Percentiles rank a stretch among this genome's conserved stretches.
Evolutionary conservation across 2,329 filamentous ascomycete genomes (phyloP).

Genomic region (Neonectria ditissima): DNA sequence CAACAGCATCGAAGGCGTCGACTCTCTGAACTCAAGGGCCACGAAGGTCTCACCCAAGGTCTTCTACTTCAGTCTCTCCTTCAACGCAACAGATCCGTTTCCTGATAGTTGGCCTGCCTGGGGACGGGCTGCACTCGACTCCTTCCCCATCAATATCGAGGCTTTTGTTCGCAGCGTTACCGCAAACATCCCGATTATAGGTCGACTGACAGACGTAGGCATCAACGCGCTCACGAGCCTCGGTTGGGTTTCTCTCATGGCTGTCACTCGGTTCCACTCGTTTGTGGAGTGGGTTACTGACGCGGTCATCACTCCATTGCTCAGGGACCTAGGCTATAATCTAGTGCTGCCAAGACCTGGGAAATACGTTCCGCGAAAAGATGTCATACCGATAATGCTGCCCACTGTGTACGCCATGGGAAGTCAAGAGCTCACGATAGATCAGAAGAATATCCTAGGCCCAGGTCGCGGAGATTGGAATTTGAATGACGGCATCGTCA

Average conservation of each 20-base stretch:
- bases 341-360: slow-evolving; percentile 16
- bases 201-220: not conserved
- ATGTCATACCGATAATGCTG: slow-evolving; percentile 17
- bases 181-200: slow-evolving; percentile 4
- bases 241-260: slow-evolving; percentile 12
- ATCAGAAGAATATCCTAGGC: slow-evolving; percentile 9
- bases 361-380: slow-evolving; percentile 4
- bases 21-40: not conserved
- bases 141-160: slow-evolving; percentile 18
- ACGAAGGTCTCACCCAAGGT: slow-evolving; percentile 1
- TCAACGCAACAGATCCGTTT: slow-evolving; percentile 15
- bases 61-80: slow-evolving; percentile 23
- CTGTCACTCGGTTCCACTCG: slow-evolving; percentile 9
- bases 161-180: slow-evolving; percentile 4
- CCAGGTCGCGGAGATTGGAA: slow-evolving; percentile 14
- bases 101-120: slow-evolving; percentile 13
- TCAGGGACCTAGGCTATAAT: slow-evolving; percentile 8
- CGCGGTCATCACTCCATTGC: slow-evolving; percentile 10
- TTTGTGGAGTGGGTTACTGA: slow-evolving; percentile 19
- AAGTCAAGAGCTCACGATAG: slow-evolving; percentile 9
- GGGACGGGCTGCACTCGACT: slow-evolving; percentile 4
- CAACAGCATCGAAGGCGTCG: slow-evolving; percentile 19
- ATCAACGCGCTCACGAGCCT: not conserved
- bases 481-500: slow-evolving; percentile 21
- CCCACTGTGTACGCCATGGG: slow-evolving; percentile 21